These are phyloP conservation scores for Fusarium temperatum DNA, from an alignment of 2,329 filamentous ascomycete genomes.

Conservation along the genomic window DNA sequence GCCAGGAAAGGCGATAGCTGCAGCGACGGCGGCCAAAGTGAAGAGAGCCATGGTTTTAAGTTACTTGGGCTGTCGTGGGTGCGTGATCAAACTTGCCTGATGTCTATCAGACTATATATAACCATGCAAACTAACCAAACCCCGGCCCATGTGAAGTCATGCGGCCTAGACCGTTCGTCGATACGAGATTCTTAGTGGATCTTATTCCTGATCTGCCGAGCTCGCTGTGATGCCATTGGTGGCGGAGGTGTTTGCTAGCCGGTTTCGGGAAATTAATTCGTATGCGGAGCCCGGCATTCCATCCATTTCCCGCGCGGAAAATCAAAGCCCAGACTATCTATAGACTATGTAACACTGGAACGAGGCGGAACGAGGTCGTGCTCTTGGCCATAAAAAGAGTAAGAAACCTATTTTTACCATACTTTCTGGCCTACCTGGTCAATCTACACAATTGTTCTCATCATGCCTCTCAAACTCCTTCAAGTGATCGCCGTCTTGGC, in stretches of 20 bases:
- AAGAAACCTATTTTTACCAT: background rate
- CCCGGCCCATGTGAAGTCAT: background rate
- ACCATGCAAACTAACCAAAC: background rate
- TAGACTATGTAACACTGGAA: background rate
- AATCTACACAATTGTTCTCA: accelerated
- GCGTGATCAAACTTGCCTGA: background rate
- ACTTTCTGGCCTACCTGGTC: accelerated
- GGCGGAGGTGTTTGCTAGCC: accelerated
- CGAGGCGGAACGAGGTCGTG: too few species aligned
- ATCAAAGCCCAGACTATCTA: background rate
- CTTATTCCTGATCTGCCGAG: background rate
- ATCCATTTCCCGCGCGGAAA: too few species aligned
- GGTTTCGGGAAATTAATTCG: background rate
- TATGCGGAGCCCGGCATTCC: background rate
- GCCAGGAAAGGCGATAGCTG: background rate
- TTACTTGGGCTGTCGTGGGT: background rate
- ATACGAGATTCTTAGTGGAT: background rate
- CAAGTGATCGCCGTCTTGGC: background rate
- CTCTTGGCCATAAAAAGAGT: background rate
- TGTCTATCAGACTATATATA: background rate
- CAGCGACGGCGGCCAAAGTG: background rate
- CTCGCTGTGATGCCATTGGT: background rate
- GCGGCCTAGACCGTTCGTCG: background rate
- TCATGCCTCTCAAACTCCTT: background rate
- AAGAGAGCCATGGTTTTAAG: background rate